A percentile compares a stretch with the other conserved stretches of the same genome.
Evolutionary conservation across 495 filamentous ascomycete genomes (phyloP).

Genomic region (Talaromyces stipitatus): DNA sequence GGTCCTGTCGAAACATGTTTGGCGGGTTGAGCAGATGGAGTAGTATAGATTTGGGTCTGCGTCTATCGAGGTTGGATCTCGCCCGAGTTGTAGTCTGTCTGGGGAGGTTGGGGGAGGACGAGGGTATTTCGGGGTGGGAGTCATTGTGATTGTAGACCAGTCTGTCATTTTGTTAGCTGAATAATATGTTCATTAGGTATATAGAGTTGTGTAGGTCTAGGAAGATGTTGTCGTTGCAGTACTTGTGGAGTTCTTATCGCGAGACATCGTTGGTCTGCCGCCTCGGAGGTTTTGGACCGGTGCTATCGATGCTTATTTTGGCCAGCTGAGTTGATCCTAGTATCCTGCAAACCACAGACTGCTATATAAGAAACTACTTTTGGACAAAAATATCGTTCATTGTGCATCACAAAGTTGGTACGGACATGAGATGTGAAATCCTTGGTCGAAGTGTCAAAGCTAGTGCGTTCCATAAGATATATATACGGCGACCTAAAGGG

Average conservation of each 20-base stretch:
- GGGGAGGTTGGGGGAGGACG: conserved; percentile 1
- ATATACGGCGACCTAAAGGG: no score
- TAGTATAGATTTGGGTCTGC: not conserved
- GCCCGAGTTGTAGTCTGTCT: not conserved
- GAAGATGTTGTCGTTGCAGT: not conserved
- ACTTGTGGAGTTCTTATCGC: not conserved
- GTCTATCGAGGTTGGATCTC: not conserved
- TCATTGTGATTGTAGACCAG: not conserved
- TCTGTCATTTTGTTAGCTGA: not conserved
- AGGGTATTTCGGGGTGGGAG: conserved; percentile 15
- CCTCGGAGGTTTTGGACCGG: no score
- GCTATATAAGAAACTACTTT: no score
- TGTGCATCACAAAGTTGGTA: no score
- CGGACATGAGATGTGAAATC: no score
- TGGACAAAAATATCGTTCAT: no score
- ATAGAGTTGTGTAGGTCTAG: no score
- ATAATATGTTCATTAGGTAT: not conserved
- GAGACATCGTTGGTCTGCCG: not conserved
- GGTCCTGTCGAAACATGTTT: not conserved
- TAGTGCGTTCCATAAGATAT: no score
- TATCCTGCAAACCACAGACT: no score
- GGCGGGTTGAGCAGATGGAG: not conserved
- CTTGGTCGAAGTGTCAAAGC: no score
- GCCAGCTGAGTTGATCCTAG: no score
- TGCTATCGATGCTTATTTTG: no score